These are phyloP conservation scores for Aspergillus fumigatus DNA, from an alignment of 2,329 filamentous ascomycete species.

Conservation along the genomic window DNA sequence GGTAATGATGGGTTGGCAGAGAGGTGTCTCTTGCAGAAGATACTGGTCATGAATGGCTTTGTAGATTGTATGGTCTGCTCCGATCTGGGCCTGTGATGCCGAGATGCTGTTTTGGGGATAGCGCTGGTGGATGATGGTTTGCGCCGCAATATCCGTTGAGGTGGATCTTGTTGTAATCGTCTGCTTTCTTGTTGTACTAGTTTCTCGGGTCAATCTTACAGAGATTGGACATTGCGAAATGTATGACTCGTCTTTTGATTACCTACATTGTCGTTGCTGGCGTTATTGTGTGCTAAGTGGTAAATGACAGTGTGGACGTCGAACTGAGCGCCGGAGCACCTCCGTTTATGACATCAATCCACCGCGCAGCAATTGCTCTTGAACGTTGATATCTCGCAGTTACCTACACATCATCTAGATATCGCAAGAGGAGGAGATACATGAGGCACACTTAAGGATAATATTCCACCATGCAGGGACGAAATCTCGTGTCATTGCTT, in stretches of 20 bases:
- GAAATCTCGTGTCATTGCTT: constrained; percentile 15
- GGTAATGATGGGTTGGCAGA: not conserved
- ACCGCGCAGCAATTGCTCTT: not conserved
- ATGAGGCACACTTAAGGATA: not conserved
- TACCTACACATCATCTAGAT: not conserved
- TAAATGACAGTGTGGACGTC: not conserved
- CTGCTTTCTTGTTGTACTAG: too few species aligned
- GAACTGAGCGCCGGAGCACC: not conserved
- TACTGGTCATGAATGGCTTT: not conserved
- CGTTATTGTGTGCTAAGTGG: not conserved
- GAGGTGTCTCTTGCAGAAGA: not conserved
- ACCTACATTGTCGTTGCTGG: not conserved
- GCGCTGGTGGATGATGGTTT: not conserved
- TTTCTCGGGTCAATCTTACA: not conserved
- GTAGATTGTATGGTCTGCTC: not conserved
- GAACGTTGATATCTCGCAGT: not conserved
- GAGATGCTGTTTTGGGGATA: not conserved
- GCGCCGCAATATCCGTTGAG: not conserved
- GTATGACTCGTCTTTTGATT: not conserved
- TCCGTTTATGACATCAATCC: not conserved
- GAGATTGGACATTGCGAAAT: not conserved
- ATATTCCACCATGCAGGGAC: constrained; percentile 16
- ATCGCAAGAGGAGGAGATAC: not conserved
- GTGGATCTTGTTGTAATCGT: not conserved
- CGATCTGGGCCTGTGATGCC: not conserved